These are phyloP conservation scores for Pseudevernia furfuracea DNA, from an alignment of 495 filamentous ascomycete species.

Conservation along the genomic window DNA sequence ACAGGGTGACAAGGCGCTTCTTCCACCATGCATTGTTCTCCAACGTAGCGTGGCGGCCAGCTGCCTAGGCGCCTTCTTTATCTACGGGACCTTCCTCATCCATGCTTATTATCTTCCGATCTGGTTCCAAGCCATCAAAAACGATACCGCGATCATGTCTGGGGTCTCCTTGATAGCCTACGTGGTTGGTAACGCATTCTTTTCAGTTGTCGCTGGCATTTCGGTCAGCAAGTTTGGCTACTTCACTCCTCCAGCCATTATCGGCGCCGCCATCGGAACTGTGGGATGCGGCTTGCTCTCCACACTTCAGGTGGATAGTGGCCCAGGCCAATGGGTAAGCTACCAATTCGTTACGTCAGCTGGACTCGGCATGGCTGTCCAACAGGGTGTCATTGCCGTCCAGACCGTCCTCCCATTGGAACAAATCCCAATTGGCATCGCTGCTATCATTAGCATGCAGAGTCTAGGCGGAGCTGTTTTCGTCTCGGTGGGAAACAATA, in stretches of 20 bases:
- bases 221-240: slow-evolving; percentile 53
- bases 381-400: slow-evolving; percentile 32
- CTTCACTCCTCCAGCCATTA: slow-evolving; percentile 53
- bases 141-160: slow-evolving; percentile 29
- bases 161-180: slow-evolving; percentile 36
- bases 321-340: slow-evolving; percentile 52
- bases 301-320: slow-evolving; percentile 46
- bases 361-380: slow-evolving; percentile 34
- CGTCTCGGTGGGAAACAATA: slow-evolving; percentile 56
- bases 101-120: slow-evolving; percentile 58
- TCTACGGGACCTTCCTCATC: slow-evolving; percentile 31
- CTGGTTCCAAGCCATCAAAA: slow-evolving; percentile 64
- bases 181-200: slow-evolving; percentile 38
- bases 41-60: slow-evolving; percentile 35
- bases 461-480: slow-evolving; percentile 56
- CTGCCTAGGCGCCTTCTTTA: slow-evolving; percentile 23
- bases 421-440: slow-evolving; percentile 36
- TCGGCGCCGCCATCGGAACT: slow-evolving; percentile 44
- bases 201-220: slow-evolving; percentile 42
- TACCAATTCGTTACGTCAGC: slow-evolving; percentile 45
- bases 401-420: slow-evolving; percentile 33
- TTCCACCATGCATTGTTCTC: slow-evolving; percentile 32
- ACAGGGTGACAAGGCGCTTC: slow-evolving; percentile 35
- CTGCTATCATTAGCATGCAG: slow-evolving; percentile 50
- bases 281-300: slow-evolving; percentile 57